A percentile compares a stretch with the other conserved stretches of the same genome.
These are phyloP conservation scores for Claviceps africana DNA, from an alignment of 2,329 filamentous ascomycete genomes.

Conservation along the genomic window DNA sequence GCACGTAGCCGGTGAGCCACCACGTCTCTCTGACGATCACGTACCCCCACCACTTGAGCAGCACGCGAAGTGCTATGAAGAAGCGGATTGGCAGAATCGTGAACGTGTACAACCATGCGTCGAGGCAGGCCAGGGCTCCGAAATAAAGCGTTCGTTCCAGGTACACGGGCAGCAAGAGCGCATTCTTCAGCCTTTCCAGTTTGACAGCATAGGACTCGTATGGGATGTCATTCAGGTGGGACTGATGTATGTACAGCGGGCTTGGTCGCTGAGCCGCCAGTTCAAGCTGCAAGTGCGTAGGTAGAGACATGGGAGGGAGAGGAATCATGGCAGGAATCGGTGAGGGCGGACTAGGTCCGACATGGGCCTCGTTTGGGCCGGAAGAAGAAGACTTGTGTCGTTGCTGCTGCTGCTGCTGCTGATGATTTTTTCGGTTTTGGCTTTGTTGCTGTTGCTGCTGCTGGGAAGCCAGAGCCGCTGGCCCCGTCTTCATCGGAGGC, in stretches of 20 bases:
- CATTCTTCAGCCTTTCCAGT: slow-evolving; percentile 81
- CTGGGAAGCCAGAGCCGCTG: slow-evolving; percentile 11
- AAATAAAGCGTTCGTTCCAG: slow-evolving; percentile 79
- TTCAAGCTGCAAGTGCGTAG: slow-evolving; percentile 51
- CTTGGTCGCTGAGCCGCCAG: slow-evolving; percentile 47
- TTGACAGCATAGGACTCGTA: slow-evolving; percentile 91
- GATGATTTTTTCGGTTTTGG: slow-evolving; percentile 1
- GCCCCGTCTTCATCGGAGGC: slow-evolving; percentile 12
- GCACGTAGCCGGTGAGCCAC: slow-evolving; percentile 64
- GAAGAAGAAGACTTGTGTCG: slow-evolving; percentile 5
- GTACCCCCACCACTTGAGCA: slow-evolving; percentile 65
- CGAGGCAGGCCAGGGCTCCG: slow-evolving; percentile 78
- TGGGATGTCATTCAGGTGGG: slow-evolving; percentile 44
- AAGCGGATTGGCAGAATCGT: slow-evolving; percentile 90
- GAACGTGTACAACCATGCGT: slow-evolving; percentile 93
- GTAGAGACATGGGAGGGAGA: slow-evolving; percentile 51
- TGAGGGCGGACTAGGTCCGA: slow-evolving; percentile 25
- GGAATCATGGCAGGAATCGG: slow-evolving; percentile 43
- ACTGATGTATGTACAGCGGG: slow-evolving; percentile 51
- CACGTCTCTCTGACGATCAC: slow-evolving; percentile 56
- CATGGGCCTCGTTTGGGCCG: slow-evolving; percentile 7
- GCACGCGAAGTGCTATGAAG: slow-evolving; percentile 60
- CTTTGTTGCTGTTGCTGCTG: slow-evolving; percentile 1
- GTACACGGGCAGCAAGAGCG: slow-evolving; percentile 65
- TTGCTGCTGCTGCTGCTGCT: slow-evolving; percentile 4